Percentiles rank a stretch among this genome's conserved stretches.
phyloP scores from a whole-genome alignment of 164 flowering plant species.

The Sedum album region DNA sequence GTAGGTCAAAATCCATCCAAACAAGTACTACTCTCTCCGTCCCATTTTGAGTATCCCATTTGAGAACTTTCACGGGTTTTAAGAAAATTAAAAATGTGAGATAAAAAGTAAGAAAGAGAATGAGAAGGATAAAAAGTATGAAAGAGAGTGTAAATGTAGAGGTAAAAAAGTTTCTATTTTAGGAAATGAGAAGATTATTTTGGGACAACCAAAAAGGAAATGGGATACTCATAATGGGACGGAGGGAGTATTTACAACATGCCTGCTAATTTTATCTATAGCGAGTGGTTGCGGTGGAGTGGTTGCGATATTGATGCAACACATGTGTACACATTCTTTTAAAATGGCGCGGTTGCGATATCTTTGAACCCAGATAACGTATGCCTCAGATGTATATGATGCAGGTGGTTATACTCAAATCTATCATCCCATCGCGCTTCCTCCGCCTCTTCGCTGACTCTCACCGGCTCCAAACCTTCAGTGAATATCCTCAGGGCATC shows the following conservation, averaged over 20 bases:
- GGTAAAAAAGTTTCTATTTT: too few species aligned
- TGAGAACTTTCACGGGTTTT: too few species aligned
- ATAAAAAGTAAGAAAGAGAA: too few species aligned
- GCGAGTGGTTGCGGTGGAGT: neutral
- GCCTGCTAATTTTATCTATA: too few species aligned
- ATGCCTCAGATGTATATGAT: neutral
- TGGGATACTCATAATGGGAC: too few species aligned
- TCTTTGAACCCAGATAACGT: neutral
- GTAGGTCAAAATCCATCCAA: neutral
- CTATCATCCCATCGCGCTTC: neutral
- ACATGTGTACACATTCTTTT: neutral
- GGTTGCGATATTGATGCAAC: neutral
- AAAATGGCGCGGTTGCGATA: neutral
- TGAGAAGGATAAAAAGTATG: too few species aligned
- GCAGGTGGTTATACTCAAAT: neutral
- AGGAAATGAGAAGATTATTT: too few species aligned
- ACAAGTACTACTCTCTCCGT: too few species aligned
- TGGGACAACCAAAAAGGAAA: too few species aligned
- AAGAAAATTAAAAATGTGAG: too few species aligned
- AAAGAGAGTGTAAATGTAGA: too few species aligned
- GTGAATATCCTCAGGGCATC: slow-evolving; percentile 11
- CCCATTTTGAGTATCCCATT: neutral
- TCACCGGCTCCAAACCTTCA: slow-evolving; percentile 2
- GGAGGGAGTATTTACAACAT: too few species aligned
- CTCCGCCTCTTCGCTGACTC: neutral